Evolutionary conservation across 1,139 yeast genomes (phyloP).

Genomic region (Kodamaea sp.): DNA sequence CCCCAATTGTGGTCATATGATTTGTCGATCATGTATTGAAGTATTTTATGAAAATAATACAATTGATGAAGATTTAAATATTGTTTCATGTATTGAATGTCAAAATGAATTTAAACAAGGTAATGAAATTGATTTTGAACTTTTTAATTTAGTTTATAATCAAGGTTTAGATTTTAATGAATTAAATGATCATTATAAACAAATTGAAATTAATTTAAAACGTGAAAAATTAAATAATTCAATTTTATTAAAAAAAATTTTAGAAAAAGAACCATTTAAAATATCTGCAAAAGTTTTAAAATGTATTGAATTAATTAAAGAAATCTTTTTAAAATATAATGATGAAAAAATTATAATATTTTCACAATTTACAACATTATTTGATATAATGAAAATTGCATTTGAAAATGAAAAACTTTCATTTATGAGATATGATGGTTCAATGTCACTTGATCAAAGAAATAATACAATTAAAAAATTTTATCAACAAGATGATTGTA

Average conservation of each 20-base stretch:
- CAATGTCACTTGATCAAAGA: slow-evolving; percentile 66
- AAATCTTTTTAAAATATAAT: slow-evolving; percentile 39
- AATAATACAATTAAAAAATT: slow-evolving; percentile 61
- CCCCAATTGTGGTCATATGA: slow-evolving; percentile 64
- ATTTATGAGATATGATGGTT: slow-evolving; percentile 73
- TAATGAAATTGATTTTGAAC: slow-evolving; percentile 45
- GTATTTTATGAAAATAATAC: slow-evolving; percentile 44
- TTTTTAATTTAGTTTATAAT: slow-evolving; percentile 47
- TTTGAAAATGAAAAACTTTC: slow-evolving; percentile 46
- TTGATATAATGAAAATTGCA: slow-evolving; percentile 64
- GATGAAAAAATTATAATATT: slow-evolving; percentile 72
- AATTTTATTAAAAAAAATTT: slow-evolving; percentile 3
- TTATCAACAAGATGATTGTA: slow-evolving; percentile 46
- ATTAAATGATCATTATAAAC: slow-evolving; percentile 5
- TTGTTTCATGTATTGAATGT: slow-evolving; percentile 56
- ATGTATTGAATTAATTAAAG: slow-evolving; percentile 43
- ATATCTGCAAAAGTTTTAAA: slow-evolving; percentile 56
- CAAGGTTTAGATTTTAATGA: slow-evolving; percentile 18
- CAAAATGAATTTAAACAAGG: slow-evolving; percentile 34
- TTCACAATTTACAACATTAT: slow-evolving; percentile 78
- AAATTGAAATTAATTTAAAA: not conserved
- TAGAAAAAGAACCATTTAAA: slow-evolving; percentile 30
- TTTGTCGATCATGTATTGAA: slow-evolving; percentile 61
- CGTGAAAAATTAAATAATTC: slow-evolving; percentile 9
- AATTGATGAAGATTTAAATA: slow-evolving; percentile 30